Percentiles rank a stretch among this genome's conserved stretches.
Conservation (phyloP, 2,329 filamentous ascomycete species). For the Botryotinia globosa region DNA sequence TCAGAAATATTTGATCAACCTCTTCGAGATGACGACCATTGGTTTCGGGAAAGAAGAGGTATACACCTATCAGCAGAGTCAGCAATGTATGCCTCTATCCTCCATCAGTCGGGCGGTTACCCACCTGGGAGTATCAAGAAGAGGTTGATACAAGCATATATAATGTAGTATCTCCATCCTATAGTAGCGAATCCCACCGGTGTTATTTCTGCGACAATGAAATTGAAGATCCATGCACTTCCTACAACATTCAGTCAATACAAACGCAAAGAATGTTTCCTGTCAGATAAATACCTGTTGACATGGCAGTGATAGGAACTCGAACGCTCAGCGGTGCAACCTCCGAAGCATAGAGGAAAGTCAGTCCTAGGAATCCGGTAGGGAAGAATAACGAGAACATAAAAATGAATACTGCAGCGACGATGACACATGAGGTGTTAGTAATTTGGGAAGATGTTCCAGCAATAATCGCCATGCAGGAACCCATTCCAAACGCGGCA, state of each 20-base stretch:
- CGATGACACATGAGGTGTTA: conserved; percentile 33
- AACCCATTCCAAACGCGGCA: conserved; percentile 60
- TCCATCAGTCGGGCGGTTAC: neutral
- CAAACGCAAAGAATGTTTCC: neutral
- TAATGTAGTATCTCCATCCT: conserved; percentile 59
- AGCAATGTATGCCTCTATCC: neutral
- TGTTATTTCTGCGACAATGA: conserved; percentile 36
- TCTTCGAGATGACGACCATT: conserved; percentile 44
- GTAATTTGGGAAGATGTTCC: conserved; percentile 28
- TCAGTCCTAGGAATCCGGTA: conserved; percentile 51
- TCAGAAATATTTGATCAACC: conserved; percentile 31
- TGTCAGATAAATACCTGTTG: conserved; percentile 6
- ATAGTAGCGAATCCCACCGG: conserved; percentile 49
- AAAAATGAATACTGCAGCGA: conserved; percentile 42
- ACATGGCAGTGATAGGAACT: conserved; percentile 38
- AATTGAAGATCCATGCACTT: conserved; percentile 21
- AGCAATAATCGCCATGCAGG: conserved; percentile 61
- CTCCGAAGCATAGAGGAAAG: conserved; percentile 55
- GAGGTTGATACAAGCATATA: conserved; percentile 50
- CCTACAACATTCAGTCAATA: neutral
- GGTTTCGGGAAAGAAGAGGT: conserved; percentile 55
- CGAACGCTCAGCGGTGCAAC: conserved; percentile 51
- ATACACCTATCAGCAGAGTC: conserved; percentile 44
- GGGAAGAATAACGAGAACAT: conserved; percentile 54
- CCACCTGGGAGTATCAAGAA: conserved; percentile 15